Percentiles rank a stretch among this genome's conserved stretches.
phyloP scores from a whole-genome alignment of 2,329 filamentous ascomycete species.

The Pseudomassariella vexata region DNA sequence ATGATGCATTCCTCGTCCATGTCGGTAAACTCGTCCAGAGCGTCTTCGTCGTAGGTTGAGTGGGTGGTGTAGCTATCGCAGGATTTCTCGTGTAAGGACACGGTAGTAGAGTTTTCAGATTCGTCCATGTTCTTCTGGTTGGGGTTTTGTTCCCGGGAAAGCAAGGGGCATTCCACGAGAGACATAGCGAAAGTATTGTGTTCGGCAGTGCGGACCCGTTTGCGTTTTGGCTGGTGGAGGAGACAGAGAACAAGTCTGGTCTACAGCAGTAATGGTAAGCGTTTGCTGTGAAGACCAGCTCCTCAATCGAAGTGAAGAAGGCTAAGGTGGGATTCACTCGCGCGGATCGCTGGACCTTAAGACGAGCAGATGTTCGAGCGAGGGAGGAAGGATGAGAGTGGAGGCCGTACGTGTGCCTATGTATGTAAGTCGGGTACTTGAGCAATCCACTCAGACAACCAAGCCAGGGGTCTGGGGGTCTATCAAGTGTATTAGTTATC shows the following conservation, averaged over 20 bases:
- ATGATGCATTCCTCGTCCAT: constrained; percentile 8
- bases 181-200: constrained; percentile 2
- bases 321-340: background rate
- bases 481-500: constrained; percentile 3
- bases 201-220: constrained; percentile 1
- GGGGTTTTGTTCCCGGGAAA: constrained; percentile 1
- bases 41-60: constrained; percentile 7
- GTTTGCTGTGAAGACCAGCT: background rate
- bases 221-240: background rate
- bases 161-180: background rate
- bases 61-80: constrained; percentile 4
- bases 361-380: constrained; percentile 1
- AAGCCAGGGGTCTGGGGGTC: no score
- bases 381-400: constrained; percentile 6
- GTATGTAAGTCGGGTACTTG: constrained; percentile 4
- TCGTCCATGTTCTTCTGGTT: constrained; percentile 1
- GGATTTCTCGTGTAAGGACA: background rate
- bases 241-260: constrained; percentile 1
- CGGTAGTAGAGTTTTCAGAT: background rate
- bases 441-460: no score
- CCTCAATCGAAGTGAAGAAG: constrained; percentile 1
- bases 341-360: no score
- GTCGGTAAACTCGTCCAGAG: constrained; percentile 7
- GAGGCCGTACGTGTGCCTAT: constrained; percentile 1
- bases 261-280: constrained; percentile 6